Base-by-base conservation (phyloP, 106 monocot genomes). In the Iris macrosiphon region DNA sequence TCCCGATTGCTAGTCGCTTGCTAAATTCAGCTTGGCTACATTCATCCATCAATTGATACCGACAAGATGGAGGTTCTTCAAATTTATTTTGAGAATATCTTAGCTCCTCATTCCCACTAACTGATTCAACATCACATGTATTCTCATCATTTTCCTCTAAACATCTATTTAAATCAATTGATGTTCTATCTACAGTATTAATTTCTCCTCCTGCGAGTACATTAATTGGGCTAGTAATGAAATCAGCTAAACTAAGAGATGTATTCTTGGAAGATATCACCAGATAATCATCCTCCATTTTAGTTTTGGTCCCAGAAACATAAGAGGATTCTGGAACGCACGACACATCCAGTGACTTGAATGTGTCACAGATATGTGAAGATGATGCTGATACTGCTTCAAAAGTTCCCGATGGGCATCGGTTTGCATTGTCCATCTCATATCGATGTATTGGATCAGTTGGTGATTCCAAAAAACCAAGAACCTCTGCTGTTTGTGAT, bases 31-130 rank as follows among this genome's bases (percentile, higher is more conserved):
- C 72, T 38, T 60, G 67, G 40, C 85, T 86, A 24, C 86, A 83
- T 53, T 86, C 83, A 75, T 98, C 86, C 86, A 87, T 68, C 37
- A 87, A 58, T 13, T 62, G 76, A 72, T 40, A 77, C 41, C 59
- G 61, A 44, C 60, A 66, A 29, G 52, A 26, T 48, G 16, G 33
- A 66, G 35, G 58, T 29, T 62, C 42, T 30, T 61, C 61, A 54
- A 6, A 42, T 42, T 40, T 70, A 65, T 58, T 60, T 55, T 68
- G 70, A 23, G 27, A 23, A 41, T 58, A 29, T 1, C 17, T 45
- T 24, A 52, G 38, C 1, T 72, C 71, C 52, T 71, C 73, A 66
- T 65, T 75, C 31, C 72, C 66, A 63, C 72, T 50, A 66, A 75
- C 69, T 25, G 77, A 83, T 68, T 87, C 86, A 15, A 52, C 30